Evolutionary conservation across 2,329 filamentous ascomycete species (phyloP).

Genomic region (Beauveria sp.): DNA sequence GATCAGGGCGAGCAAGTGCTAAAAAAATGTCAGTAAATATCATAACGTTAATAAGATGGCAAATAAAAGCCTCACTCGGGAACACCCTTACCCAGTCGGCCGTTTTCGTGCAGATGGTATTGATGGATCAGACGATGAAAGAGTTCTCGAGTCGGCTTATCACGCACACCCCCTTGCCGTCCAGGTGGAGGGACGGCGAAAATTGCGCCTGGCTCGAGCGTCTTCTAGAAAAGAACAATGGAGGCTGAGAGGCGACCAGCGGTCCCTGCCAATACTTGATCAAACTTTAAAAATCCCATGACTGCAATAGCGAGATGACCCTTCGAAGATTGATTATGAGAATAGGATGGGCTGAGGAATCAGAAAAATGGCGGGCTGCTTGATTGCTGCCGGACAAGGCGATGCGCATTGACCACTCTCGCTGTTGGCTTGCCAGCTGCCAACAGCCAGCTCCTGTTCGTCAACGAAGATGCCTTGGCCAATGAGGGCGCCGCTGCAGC

Average conservation of each 20-base stretch:
- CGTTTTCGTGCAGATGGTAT: neutral
- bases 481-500: no score
- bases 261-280: neutral
- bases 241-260: neutral
- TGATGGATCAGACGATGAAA: neutral
- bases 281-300: neutral
- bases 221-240: constrained; percentile 10
- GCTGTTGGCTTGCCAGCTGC: neutral
- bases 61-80: neutral
- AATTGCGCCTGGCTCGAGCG: constrained; percentile 4
- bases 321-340: no score
- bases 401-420: neutral
- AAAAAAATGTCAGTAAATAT: neutral
- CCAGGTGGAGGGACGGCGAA: neutral
- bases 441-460: neutral
- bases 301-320: neutral
- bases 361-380: neutral
- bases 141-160: neutral
- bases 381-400: neutral
- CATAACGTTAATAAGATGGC: no score
- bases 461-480: neutral
- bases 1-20: neutral
- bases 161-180: neutral
- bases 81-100: neutral
- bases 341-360: no score